A percentile compares a stretch with the other conserved stretches of the same genome.
Evolutionary conservation across 1,284 basidiomycete species (phyloP).

Genomic region (Fomes fomentarius): DNA sequence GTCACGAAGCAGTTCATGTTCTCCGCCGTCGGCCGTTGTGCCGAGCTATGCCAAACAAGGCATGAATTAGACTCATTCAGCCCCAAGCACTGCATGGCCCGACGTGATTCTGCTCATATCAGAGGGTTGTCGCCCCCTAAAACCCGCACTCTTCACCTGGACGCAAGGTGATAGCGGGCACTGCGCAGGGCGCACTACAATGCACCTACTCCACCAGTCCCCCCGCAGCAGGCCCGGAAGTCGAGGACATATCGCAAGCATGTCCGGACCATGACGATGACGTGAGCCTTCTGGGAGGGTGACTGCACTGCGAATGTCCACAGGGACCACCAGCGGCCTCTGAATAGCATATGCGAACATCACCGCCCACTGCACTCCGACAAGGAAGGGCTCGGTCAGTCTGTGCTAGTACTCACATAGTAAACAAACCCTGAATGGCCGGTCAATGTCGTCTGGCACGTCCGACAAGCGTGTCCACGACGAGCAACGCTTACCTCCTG

Average conservation of each 20-base stretch:
- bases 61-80: background rate
- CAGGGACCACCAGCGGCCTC: constrained; percentile 7
- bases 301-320: background rate
- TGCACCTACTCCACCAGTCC: too few relatives aligned
- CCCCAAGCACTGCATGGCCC: background rate
- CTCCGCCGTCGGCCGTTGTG: too few relatives aligned
- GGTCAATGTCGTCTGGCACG: background rate
- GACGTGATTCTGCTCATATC: too few relatives aligned
- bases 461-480: background rate
- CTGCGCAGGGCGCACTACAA: too few relatives aligned
- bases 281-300: background rate
- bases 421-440: too few relatives aligned
- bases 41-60: constrained; percentile 3
- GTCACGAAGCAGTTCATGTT: too few relatives aligned
- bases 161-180: background rate
- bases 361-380: background rate
- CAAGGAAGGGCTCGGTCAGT: too few relatives aligned
- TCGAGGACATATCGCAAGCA: too few relatives aligned
- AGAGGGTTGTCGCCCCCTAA: too few relatives aligned
- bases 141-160: background rate
- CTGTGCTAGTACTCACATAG: too few relatives aligned
- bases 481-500: background rate
- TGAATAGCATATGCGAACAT: constrained; percentile 4
- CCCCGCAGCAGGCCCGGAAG: too few relatives aligned
- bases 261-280: too few relatives aligned